Evolutionary conservation across 2,329 filamentous ascomycete genomes (phyloP), one percentile per base, ranked within the genome.

Genomic region (Mycocentrospora acerina): DNA sequence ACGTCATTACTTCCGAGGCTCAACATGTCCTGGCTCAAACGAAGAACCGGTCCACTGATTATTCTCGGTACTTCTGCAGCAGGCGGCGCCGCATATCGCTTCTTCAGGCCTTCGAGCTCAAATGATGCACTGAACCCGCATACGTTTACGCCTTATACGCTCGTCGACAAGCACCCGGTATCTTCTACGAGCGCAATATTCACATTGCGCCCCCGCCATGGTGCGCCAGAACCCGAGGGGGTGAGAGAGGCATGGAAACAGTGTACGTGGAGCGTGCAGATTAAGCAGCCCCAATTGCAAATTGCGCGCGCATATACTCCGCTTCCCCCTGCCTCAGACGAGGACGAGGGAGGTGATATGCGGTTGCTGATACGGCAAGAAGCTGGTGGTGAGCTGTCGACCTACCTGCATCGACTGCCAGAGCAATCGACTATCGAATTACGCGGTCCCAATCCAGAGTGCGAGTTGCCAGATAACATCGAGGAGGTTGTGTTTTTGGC

Each of bases 221-320:
- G 52, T n/a, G 43, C 36, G 2, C 40, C 55, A 3, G 59, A 66
- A n/a, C 46, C 54, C 3, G 55, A 64, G 9, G 58, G 53, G 32
- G 49, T 67, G 5, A 55, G 51, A 24, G 58, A 68, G 22, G 56
- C 53, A 12, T 84, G 81, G 79, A 67, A 68, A 29, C 74, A 79
- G 39, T 85, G 86, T 4, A 76, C 94, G 28, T 95, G 89, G 86
- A 90, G 85, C 47, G 85, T 97, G 24, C 86, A 96, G 71, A 82
- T 95, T 60, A 95, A 95, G 71, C 93, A 97, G 70, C 93, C 93
- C 2, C 84, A 95, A 64, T 71, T 97, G 40, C 90, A 96, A 69
- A 95, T 98, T 54, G 88, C 88, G 29, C 75, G 93, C 46, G 83
- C 89, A 41, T 98, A 98, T 68, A 97, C 93, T 4, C 90, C 91